Percentiles rank a stretch among this genome's conserved stretches.
phyloP scores from a whole-genome alignment of 2,329 filamentous ascomycete genomes.

The Trichophyton mentagrophytes region DNA sequence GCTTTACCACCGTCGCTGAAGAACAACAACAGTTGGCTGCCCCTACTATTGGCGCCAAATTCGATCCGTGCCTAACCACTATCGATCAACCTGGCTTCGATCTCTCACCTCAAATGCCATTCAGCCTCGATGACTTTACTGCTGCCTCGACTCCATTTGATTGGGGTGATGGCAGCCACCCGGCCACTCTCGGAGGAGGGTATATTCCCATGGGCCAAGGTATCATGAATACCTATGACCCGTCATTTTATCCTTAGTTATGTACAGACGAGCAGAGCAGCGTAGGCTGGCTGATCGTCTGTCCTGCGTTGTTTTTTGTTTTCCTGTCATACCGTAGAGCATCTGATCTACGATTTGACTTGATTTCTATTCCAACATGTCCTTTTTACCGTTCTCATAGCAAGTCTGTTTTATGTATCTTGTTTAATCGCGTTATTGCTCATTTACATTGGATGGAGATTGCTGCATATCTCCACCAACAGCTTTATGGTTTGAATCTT shows the following conservation, averaged over 20 bases:
- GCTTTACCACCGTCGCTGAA: not conserved
- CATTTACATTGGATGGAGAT: conserved; percentile 1
- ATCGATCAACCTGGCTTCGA: not conserved
- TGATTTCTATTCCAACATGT: conserved; percentile 17
- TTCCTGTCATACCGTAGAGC: conserved; percentile 23
- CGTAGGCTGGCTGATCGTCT: conserved; percentile 26
- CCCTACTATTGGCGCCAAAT: not conserved
- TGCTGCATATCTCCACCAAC: not conserved
- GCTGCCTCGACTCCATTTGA: conserved; percentile 8
- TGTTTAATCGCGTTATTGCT: conserved; percentile 17
- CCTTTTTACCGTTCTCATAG: conserved; percentile 14
- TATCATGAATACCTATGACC: conserved; percentile 22
- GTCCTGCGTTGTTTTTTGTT: conserved; percentile 21
- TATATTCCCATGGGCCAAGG: conserved; percentile 20
- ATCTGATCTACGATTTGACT: conserved; percentile 12
- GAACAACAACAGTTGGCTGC: not conserved
- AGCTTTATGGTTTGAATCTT: not conserved
- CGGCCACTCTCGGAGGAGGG: conserved; percentile 13
- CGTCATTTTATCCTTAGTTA: conserved; percentile 19
- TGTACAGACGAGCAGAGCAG: conserved; percentile 18
- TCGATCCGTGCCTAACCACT: conserved; percentile 5
- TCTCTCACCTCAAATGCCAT: conserved; percentile 6
- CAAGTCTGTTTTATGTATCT: conserved; percentile 17
- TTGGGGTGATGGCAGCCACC: conserved; percentile 4
- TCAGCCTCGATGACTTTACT: conserved; percentile 14